phyloP scores from a whole-genome alignment of 2,329 filamentous ascomycete species.

The Leptoxyphium fumago region DNA sequence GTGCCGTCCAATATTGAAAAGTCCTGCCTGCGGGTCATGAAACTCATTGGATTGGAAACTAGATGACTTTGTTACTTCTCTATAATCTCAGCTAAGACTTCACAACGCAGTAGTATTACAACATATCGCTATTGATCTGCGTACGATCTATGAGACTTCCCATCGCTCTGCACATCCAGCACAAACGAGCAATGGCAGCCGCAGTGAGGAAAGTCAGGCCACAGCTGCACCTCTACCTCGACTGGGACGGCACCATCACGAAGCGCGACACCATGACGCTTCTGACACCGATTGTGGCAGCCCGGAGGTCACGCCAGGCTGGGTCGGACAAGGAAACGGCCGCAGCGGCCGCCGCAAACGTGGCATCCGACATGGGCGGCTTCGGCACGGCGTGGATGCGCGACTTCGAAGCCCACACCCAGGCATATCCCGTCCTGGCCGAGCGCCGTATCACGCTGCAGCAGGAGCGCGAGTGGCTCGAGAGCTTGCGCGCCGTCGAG shows the following conservation, averaged over 20 bases:
- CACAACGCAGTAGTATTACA: too few species aligned
- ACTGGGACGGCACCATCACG: slow-evolving; percentile 36
- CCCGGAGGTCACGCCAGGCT: slow-evolving; percentile 12
- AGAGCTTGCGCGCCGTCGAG: slow-evolving; percentile 24
- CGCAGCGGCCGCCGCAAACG: not conserved
- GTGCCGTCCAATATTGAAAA: too few species aligned
- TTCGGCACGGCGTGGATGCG: slow-evolving; percentile 26
- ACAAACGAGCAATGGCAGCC: too few species aligned
- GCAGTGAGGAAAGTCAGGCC: too few species aligned
- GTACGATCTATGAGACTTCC: too few species aligned
- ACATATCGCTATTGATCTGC: too few species aligned
- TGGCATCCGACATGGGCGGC: slow-evolving; percentile 14
- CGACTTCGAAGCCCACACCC: slow-evolving; percentile 24
- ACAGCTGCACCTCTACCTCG: slow-evolving; percentile 25
- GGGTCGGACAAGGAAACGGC: slow-evolving; percentile 6
- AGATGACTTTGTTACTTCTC: too few species aligned
- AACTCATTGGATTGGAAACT: too few species aligned
- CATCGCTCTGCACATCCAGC: too few species aligned
- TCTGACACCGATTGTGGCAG: slow-evolving; percentile 24
- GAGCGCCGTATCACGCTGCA: slow-evolving; percentile 16
- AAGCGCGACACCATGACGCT: slow-evolving; percentile 29
- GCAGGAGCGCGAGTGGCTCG: slow-evolving; percentile 25
- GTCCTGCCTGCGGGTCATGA: too few species aligned
- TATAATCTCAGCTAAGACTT: too few species aligned
- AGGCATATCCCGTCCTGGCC: slow-evolving; percentile 14